phyloP scores from a whole-genome alignment of 441 rosid genomes.

The Corymbia citriodora region DNA sequence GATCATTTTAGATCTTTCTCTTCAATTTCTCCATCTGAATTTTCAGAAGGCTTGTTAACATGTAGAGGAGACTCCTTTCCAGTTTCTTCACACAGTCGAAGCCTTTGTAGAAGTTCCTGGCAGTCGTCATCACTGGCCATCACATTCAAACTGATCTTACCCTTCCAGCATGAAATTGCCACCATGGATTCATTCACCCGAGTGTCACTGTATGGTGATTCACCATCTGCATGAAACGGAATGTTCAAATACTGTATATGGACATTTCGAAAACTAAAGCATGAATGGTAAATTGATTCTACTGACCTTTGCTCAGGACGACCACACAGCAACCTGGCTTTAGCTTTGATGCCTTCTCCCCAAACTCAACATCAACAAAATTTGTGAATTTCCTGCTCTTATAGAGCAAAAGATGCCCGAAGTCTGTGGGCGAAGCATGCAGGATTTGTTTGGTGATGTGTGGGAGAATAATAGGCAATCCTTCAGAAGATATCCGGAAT shows the following conservation, averaged over 20 bases:
- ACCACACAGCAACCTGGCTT: background rate
- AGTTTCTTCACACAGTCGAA: conserved; percentile 26
- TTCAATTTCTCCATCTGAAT: conserved; percentile 2
- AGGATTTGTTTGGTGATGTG: background rate
- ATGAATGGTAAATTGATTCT: background rate
- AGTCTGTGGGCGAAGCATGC: background rate
- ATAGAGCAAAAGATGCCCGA: background rate
- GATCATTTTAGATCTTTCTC: background rate
- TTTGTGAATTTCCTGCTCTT: background rate
- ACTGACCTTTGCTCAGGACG: background rate
- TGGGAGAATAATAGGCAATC: background rate
- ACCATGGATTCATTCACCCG: conserved; percentile 37
- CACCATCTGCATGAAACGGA: background rate
- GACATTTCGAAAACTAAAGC: background rate
- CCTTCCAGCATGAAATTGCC: conserved; percentile 97
- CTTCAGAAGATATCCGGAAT: background rate
- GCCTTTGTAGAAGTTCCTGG: conserved; percentile 79
- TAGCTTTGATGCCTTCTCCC: background rate
- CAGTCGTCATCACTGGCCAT: conserved; percentile 88
- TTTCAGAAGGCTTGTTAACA: conserved; percentile 6
- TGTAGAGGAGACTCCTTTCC: conserved; percentile 5
- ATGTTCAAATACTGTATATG: background rate
- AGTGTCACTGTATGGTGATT: background rate
- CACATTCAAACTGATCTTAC: conserved; percentile 67
- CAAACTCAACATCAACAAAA: background rate